Conservation (phyloP, 192 early-diverging fungal genomes). For the Umbelopsis isabellina region DNA sequence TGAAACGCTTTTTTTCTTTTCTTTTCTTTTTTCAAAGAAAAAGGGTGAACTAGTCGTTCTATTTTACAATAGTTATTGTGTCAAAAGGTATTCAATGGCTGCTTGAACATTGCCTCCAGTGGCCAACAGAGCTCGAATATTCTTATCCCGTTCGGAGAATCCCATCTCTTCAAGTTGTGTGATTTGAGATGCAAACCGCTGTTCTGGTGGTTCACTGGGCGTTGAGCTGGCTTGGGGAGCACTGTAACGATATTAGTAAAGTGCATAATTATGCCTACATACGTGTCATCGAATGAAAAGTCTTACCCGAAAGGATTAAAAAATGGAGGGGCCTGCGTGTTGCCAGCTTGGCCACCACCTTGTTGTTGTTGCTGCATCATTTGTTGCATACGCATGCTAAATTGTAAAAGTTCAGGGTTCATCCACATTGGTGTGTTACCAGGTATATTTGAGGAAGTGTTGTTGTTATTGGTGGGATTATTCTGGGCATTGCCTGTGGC, state of each 20-base stretch:
- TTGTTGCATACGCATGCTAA: slow-evolving; percentile 33
- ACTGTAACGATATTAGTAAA: neutral
- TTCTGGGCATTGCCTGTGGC: neutral
- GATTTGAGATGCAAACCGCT: slow-evolving; percentile 67
- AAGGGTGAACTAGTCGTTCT: neutral
- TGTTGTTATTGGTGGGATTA: slow-evolving; percentile 13
- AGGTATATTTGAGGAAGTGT: slow-evolving; percentile 17
- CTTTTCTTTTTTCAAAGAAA: neutral
- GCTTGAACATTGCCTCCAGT: slow-evolving; percentile 85
- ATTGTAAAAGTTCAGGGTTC: slow-evolving; percentile 40
- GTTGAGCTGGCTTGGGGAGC: neutral
- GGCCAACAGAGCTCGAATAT: slow-evolving; percentile 83
- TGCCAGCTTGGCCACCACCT: neutral
- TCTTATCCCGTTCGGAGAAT: slow-evolving; percentile 81
- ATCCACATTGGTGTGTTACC: slow-evolving; percentile 33
- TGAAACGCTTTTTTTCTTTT: neutral
- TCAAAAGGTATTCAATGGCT: slow-evolving; percentile 79
- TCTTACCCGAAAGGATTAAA: slow-evolving; percentile 6
- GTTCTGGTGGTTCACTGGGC: slow-evolving; percentile 53
- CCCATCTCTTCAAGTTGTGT: slow-evolving; percentile 93
- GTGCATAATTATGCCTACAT: neutral
- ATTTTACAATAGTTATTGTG: slow-evolving; percentile 23
- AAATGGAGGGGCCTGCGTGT: neutral
- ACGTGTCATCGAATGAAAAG: neutral
- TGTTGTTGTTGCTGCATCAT: slow-evolving; percentile 24